These are phyloP conservation scores for Phytophthora citrophthora DNA, from an alignment of 352 stramenopile genomes.

Conservation along the genomic window DNA sequence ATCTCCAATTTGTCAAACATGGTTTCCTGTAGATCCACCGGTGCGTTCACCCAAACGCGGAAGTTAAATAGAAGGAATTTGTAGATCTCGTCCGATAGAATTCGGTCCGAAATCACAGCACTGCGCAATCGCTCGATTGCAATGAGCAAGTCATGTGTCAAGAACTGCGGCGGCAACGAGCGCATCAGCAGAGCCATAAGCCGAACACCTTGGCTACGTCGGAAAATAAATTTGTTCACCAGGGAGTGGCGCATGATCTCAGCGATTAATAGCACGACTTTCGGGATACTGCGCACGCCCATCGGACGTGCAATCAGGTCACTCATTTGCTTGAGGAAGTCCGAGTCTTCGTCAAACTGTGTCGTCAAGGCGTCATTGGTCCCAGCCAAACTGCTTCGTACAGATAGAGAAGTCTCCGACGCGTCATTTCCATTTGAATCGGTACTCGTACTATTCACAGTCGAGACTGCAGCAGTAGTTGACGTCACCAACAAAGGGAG, in stretches of 20 bases:
- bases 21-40: constrained; percentile 67
- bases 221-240: constrained; percentile 90
- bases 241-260: constrained; percentile 89
- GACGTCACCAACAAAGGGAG: constrained; percentile 69
- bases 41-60: constrained; percentile 82
- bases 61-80: constrained; percentile 90
- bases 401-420: constrained; percentile 1
- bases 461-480: constrained; percentile 42
- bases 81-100: constrained; percentile 80
- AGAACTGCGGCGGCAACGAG: constrained; percentile 68
- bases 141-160: constrained; percentile 72
- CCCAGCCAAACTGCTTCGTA: constrained; percentile 17
- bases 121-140: constrained; percentile 76
- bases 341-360: constrained; percentile 79
- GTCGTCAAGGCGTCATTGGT: constrained; percentile 36
- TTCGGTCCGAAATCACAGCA: constrained; percentile 82
- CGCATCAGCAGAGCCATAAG: constrained; percentile 73
- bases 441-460: constrained; percentile 21
- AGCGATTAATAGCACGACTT: constrained; percentile 77
- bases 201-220: constrained; percentile 75
- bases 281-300: constrained; percentile 69
- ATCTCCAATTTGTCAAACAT: constrained; percentile 87
- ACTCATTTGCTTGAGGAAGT: constrained; percentile 79
- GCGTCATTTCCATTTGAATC: constrained; percentile 14
- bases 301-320: constrained; percentile 79